phyloP scores from a whole-genome alignment of 2,329 filamentous ascomycete species.

The Dendrostoma leiphaemia region DNA sequence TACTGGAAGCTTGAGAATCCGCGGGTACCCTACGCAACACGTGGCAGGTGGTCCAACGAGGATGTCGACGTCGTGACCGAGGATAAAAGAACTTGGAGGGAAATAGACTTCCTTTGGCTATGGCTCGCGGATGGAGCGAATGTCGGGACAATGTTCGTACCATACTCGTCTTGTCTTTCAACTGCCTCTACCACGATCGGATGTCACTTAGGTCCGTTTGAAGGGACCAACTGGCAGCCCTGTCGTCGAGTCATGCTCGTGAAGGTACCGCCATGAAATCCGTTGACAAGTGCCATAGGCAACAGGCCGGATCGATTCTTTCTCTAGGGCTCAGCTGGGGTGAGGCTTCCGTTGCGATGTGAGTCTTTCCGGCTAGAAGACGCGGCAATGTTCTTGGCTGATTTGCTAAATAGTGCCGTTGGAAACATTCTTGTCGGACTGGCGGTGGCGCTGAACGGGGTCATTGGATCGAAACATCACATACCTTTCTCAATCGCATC shows the following conservation, averaged over 20 bases:
- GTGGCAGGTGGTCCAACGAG: slow-evolving; percentile 19
- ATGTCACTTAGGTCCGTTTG: no score
- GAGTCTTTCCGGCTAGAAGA: neutral
- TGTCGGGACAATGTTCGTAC: slow-evolving; percentile 22
- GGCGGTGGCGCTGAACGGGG: slow-evolving; percentile 43
- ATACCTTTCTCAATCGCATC: slow-evolving; percentile 40
- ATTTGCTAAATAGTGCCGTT: slow-evolving; percentile 12
- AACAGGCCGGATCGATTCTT: slow-evolving; percentile 23
- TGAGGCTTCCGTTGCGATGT: slow-evolving; percentile 24
- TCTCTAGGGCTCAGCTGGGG: slow-evolving; percentile 24
- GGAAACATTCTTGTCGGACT: slow-evolving; percentile 41
- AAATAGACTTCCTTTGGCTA: slow-evolving; percentile 22
- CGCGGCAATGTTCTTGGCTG: neutral
- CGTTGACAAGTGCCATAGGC: neutral
- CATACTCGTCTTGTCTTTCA: neutral
- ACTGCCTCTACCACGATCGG: no score
- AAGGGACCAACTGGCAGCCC: no score
- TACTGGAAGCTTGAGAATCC: slow-evolving; percentile 19
- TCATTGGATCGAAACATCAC: slow-evolving; percentile 31
- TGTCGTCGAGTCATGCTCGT: no score
- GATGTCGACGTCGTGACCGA: slow-evolving; percentile 20
- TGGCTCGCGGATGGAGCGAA: slow-evolving; percentile 24
- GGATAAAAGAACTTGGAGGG: slow-evolving; percentile 18
- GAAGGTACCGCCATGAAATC: neutral
- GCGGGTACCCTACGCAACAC: slow-evolving; percentile 16